These are phyloP conservation scores for Saccharomyces cerevisiae DNA, from an alignment of 805 yeast species.

Conservation along the genomic window DNA sequence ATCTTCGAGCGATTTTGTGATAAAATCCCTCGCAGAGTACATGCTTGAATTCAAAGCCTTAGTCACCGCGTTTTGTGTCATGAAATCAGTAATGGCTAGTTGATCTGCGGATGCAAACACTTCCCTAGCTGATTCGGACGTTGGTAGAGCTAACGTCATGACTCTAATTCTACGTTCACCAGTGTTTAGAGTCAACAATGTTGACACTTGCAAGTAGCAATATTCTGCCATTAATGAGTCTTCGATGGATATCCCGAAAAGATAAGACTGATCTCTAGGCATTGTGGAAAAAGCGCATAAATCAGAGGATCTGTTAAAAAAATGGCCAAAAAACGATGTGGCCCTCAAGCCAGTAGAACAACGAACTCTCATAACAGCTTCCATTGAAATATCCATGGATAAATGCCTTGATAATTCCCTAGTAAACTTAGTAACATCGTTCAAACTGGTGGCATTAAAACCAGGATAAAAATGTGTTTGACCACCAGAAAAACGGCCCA, in stretches of 20 bases:
- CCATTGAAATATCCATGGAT: conserved; percentile 82
- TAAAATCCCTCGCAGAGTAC: conserved; percentile 69
- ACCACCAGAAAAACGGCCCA: conserved; percentile 92
- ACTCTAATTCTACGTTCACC: conserved; percentile 95
- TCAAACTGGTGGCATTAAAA: conserved; percentile 72
- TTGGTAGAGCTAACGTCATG: conserved; percentile 80
- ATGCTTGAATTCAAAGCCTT: conserved; percentile 53
- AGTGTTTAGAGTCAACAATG: conserved; percentile 74
- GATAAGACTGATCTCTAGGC: conserved; percentile 93
- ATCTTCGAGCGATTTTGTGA: conserved; percentile 61
- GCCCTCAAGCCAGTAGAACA: conserved; percentile 85
- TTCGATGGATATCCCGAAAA: conserved; percentile 77
- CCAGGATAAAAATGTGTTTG: conserved; percentile 95
- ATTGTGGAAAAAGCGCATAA: conserved; percentile 93
- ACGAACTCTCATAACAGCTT: conserved; percentile 94
- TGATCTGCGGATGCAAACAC: conserved; percentile 95
- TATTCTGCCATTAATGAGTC: conserved; percentile 74
- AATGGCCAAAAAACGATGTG: conserved; percentile 83
- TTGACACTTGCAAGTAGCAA: conserved; percentile 82
- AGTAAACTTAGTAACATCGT: conserved; percentile 79
- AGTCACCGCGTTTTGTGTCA: conserved; percentile 78
- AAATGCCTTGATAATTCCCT: conserved; percentile 82
- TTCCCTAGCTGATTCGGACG: conserved; percentile 66
- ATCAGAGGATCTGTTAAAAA: conserved; percentile 91
- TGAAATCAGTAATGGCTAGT: conserved; percentile 73